Conservation (phyloP, 2,329 filamentous ascomycete species). For the Aureobasidium namibiae region DNA sequence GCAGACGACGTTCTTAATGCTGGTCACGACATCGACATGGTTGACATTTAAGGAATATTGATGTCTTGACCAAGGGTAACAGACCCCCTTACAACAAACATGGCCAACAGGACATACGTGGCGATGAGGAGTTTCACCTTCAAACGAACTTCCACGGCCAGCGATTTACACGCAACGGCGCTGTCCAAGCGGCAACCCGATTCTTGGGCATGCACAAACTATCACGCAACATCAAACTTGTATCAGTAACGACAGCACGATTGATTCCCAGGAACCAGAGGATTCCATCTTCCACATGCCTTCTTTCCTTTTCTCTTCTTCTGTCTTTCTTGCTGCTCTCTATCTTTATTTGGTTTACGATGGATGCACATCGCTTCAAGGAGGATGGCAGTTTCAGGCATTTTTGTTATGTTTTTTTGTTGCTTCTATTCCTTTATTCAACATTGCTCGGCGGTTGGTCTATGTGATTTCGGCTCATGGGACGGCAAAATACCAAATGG, state of each 20-base stretch:
- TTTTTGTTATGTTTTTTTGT: neutral
- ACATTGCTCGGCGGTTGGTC: constrained; percentile 10
- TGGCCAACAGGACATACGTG: constrained; percentile 4
- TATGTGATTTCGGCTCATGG: constrained; percentile 3
- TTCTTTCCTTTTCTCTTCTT: neutral
- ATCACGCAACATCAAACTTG: constrained; percentile 5
- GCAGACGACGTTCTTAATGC: constrained; percentile 53
- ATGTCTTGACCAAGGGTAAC: neutral
- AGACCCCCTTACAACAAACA: constrained; percentile 2
- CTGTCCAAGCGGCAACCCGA: neutral
- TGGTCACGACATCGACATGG: constrained; percentile 51
- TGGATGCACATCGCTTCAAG: neutral
- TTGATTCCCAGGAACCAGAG: constrained; percentile 11
- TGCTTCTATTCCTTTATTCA: neutral
- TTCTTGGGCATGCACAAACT: neutral
- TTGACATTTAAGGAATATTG: constrained; percentile 37
- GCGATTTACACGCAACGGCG: neutral
- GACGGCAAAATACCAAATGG: constrained; percentile 9
- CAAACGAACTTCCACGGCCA: neutral
- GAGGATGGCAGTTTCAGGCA: neutral
- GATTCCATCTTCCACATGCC: neutral
- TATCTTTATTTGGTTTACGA: neutral
- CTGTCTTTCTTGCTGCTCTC: neutral
- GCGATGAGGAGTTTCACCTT: constrained; percentile 6
- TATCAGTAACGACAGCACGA: constrained; percentile 12